A percentile compares a stretch with the other conserved stretches of the same genome.
Conservation (phyloP, 164 flowering plant species). For the Paratinospora sagittata region DNA sequence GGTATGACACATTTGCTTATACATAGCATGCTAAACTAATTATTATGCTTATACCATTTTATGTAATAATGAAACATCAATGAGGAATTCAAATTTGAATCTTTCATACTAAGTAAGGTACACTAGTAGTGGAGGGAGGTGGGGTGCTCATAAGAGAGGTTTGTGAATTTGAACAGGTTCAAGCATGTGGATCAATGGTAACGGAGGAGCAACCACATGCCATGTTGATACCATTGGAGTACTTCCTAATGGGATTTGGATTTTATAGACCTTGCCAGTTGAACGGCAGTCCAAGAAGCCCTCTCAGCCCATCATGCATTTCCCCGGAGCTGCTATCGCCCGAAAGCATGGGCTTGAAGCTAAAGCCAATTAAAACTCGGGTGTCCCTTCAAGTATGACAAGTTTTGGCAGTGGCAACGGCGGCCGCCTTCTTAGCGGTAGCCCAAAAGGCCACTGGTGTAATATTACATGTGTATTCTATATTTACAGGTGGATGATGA, state of each 20-base stretch:
- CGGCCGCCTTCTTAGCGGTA: too few species aligned
- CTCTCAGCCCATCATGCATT: slow-evolving; percentile 81
- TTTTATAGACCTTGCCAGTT: slow-evolving; percentile 51
- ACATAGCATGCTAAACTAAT: neutral
- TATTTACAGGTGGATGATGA: neutral
- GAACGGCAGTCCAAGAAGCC: slow-evolving; percentile 80
- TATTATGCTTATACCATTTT: neutral
- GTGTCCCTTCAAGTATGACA: slow-evolving; percentile 24
- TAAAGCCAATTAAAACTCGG: slow-evolving; percentile 88
- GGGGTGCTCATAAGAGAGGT: neutral
- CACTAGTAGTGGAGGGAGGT: too few species aligned
- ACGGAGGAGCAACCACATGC: slow-evolving; percentile 98
- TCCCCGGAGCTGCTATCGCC: slow-evolving; percentile 93
- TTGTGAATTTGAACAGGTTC: slow-evolving; percentile 47
- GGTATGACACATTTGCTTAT: slow-evolving; percentile 38
- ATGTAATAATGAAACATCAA: neutral
- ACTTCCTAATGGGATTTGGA: slow-evolving; percentile 91
- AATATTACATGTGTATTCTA: slow-evolving; percentile 12
- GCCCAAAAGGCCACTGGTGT: slow-evolving; percentile 1
- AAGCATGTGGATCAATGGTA: slow-evolving; percentile 96
- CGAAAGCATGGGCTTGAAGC: slow-evolving; percentile 93
- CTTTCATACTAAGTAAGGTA: neutral
- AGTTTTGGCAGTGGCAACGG: neutral
- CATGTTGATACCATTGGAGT: slow-evolving; percentile 92
- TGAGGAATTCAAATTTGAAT: too few species aligned